A percentile compares a stretch with the other conserved stretches of the same genome.
Conservation (phyloP, 495 filamentous ascomycete genomes). For the Ascobolus immersus region DNA sequence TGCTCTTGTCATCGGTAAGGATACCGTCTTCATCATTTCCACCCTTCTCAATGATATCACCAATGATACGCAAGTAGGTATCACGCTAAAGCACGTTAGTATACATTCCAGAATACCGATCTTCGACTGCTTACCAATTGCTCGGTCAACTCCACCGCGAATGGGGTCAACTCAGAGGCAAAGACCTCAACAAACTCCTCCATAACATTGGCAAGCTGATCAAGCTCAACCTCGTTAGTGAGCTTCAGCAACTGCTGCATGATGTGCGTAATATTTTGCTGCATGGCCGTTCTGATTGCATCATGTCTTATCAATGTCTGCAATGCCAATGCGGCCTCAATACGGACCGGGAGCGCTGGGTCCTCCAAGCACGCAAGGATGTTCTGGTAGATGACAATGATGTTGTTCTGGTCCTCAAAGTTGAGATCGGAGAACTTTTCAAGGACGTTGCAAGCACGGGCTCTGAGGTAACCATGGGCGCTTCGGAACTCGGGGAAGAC, state of each 20-base stretch:
- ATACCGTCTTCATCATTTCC: conserved; percentile 45
- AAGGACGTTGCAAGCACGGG: conserved; percentile 83
- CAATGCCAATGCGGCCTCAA: conserved; percentile 79
- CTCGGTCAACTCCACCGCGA: conserved; percentile 91
- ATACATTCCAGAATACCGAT: neutral
- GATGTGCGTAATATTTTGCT: conserved; percentile 94
- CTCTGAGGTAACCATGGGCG: conserved; percentile 74
- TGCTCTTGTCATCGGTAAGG: conserved; percentile 89
- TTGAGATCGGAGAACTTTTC: conserved; percentile 94
- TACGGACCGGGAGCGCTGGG: conserved; percentile 64
- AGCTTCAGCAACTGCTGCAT: conserved; percentile 96
- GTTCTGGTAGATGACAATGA: conserved; percentile 84
- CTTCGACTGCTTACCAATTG: conserved; percentile 28
- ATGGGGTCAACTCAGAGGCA: conserved; percentile 79
- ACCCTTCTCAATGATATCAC: conserved; percentile 70
- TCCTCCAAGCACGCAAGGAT: conserved; percentile 95
- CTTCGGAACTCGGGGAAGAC: conserved; percentile 96
- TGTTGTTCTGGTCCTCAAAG: conserved; percentile 83
- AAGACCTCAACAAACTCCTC: conserved; percentile 99
- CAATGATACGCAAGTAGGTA: conserved; percentile 81
- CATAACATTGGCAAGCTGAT: conserved; percentile 28
- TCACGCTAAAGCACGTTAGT: conserved; percentile 28
- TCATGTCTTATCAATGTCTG: conserved; percentile 92
- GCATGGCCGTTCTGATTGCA: conserved; percentile 77
- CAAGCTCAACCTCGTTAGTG: conserved; percentile 37